Evolutionary conservation across 805 yeast species (phyloP).

Genomic region (Teunomyces funiuensis): DNA sequence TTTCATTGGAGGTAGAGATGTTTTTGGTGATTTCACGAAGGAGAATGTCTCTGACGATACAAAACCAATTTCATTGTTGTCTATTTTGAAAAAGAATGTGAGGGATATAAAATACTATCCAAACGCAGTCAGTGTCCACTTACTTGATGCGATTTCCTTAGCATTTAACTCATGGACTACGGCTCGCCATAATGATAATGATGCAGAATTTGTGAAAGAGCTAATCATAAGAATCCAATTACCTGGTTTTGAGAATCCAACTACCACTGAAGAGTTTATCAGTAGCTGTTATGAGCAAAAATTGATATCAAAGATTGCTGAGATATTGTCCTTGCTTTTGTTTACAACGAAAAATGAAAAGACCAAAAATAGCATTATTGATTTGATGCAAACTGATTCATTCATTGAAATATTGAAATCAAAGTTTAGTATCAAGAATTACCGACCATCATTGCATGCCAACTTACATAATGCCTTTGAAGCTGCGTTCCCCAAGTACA

Average conservation of each 20-base stretch:
- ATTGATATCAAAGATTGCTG: conserved; percentile 66
- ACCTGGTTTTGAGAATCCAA: conserved; percentile 15
- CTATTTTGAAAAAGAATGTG: conserved; percentile 55
- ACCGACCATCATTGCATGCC: conserved; percentile 46
- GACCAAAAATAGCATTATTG: conserved; percentile 42
- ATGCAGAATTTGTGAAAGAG: conserved; percentile 45
- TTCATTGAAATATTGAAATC: conserved; percentile 30
- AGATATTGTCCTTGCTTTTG: conserved; percentile 69
- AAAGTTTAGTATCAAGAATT: conserved; percentile 45
- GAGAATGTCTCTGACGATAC: conserved; percentile 17
- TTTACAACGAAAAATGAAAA: conserved; percentile 53
- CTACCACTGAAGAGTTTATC: conserved; percentile 23
- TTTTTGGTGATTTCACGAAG: conserved; percentile 35
- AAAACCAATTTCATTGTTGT: conserved; percentile 45
- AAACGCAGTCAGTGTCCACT: conserved; percentile 59
- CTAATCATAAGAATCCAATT: conserved; percentile 35
- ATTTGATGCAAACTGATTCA: conserved; percentile 37
- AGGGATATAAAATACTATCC: conserved; percentile 55
- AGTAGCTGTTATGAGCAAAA: conserved; percentile 53
- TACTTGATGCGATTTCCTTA: conserved; percentile 69
- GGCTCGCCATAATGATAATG: conserved; percentile 52
- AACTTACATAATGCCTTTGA: conserved; percentile 47
- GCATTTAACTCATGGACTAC: conserved; percentile 81
- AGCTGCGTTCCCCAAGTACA: conserved; percentile 45
- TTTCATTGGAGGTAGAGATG: conserved; percentile 60